Evolutionary conservation across 2,329 filamentous ascomycete genomes (phyloP), one percentile per base, ranked within the genome.

Genomic region (Fusarium tupiense): DNA sequence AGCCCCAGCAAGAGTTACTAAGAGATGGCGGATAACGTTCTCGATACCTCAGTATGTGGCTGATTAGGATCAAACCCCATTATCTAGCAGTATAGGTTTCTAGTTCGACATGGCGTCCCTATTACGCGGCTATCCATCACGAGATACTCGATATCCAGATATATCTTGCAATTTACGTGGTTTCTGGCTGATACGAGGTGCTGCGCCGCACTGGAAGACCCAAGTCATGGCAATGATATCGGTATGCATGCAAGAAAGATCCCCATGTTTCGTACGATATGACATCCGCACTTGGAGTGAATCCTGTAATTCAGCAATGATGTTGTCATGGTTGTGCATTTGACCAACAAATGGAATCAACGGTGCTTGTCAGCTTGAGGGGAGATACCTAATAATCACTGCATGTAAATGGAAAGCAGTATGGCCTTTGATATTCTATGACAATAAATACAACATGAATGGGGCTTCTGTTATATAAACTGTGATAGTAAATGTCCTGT

Each of bases 151-250:
- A 43, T 44, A 35, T 31, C 43, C 33, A 61, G 44, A 56, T 54
- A 62, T 62, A 50, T 41, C 29, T 31, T 49, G 35, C 26, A 49
- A 59, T 54, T 38, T 53, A 52, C 41, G 43, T 50, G 31, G 41
- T 52, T 46, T 26, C 38, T 47, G 31, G 33, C 33, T 52, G 43
- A 69, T 63, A 71, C 66, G 68, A 71, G 66, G 43, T 60, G 66
- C 68, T 70, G 66, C 66, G 68, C 61, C 68, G 66, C 68, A n/a
- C n/a, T 43, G 22, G 40, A 47, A 56, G 59, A 33, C 62, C 46
- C 35, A 61, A 52, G 47, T 33, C 26, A 49, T 46, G 56, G 53
- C 40, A 33, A 29, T 38, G 53, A 37, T 35, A 44, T 63, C 17
- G n/a, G 41, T 53, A 62, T 26, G 33, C 17, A 31, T 16, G 33